Base-by-base conservation (phyloP, 179 eudicot genomes). In the Gypsophila paniculata region DNA sequence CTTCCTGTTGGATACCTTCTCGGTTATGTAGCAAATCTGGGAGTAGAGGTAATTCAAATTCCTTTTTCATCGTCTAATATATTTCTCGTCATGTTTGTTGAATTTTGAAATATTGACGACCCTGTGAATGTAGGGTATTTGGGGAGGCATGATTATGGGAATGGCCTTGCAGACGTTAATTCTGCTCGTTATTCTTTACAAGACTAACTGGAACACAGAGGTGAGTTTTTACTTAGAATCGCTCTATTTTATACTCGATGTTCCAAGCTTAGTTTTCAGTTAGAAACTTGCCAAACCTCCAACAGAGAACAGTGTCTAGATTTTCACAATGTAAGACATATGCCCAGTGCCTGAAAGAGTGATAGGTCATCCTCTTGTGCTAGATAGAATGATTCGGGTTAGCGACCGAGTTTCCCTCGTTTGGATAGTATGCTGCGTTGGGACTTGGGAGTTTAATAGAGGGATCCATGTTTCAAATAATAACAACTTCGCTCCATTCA, bases 81-180 rank as follows among this genome's bases (percentile, higher is more conserved):
- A 4, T 46, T 0, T 5, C n/a, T 25, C 22, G 11, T n/a, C 55
- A 23, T 15, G 14, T 49, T 17, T 48, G 58, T 49, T 46, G 19
- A 17, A 23, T n/a, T 49, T 59, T 17, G 14, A 68, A 86, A 70
- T 38, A 26, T 25, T 5, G 2, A 8, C 8, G 17, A 8, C 25
- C 42, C 0, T 29, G 15, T 68, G 71, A 25, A 12, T 74, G 72
- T 73, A 93, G 98, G 98, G 98, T 49, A 93, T 93, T 51, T 91
- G 98, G 98, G 87, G 90, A 66, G 98, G 98, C 38, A 91, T 93
- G 98, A 93, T 93, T 57, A 82, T 81, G 75, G 98, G 98, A 57
- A 91, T 91, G 22, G 42, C 73, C 66, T 81, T 93, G 44, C 98
- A 89, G 76, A 93, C 98, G 12, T 19, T 88, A 55, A 86, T 93